These are phyloP conservation scores for Scenedesmus sp. DNA, from an alignment of 163 green algal species.

Conservation along the genomic window DNA sequence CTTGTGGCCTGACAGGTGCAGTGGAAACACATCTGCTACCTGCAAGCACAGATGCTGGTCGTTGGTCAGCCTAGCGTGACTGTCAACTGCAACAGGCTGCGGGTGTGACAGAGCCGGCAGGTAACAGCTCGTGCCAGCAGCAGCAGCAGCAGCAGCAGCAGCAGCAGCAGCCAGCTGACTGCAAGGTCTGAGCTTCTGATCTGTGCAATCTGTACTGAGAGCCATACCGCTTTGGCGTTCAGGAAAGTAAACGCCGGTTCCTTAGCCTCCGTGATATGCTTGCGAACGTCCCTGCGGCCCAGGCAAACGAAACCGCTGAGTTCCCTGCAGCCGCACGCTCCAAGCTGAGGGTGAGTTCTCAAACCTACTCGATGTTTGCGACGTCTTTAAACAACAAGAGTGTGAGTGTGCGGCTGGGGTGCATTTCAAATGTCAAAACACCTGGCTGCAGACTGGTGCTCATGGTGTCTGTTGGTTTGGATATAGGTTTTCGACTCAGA, in stretches of 20 bases:
- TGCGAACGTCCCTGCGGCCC: conserved; percentile 66
- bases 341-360: no score
- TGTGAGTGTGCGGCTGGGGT: conserved; percentile 40
- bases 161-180: background rate
- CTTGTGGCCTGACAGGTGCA: conserved; percentile 62
- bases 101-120: background rate
- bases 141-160: background rate
- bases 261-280: conserved; percentile 54
- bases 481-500: no score
- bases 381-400: conserved; percentile 74
- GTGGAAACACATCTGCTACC: conserved; percentile 45
- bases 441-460: background rate
- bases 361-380: conserved; percentile 66
- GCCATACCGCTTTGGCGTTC: conserved; percentile 63
- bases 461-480: background rate
- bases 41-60: conserved; percentile 9
- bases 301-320: background rate
- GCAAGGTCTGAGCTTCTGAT: background rate
- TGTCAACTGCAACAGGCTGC: background rate
- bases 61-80: no score
- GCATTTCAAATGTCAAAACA: background rate
- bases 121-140: background rate
- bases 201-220: background rate
- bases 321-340: background rate
- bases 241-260: conserved; percentile 65